Conservation (phyloP, 169 alveolate species). For the Eimeria falciformis region DNA sequence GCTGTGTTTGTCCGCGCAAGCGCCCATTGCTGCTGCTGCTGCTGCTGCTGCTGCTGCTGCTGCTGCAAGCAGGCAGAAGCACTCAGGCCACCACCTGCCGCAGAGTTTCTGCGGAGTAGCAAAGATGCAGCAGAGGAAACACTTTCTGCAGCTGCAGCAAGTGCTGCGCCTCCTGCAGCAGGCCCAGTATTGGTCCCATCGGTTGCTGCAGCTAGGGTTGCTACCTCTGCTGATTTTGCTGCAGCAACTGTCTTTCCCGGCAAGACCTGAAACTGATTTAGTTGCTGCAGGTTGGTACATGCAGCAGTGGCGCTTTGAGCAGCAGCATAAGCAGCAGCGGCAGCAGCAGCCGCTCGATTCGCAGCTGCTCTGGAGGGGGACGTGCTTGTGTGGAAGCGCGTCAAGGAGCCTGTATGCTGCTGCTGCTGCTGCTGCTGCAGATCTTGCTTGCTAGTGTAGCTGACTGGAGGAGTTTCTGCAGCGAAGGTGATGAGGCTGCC, state of each 20-base stretch:
- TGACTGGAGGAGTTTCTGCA: conserved; percentile 29
- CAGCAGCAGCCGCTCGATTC: conserved; percentile 51
- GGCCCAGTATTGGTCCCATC: conserved; percentile 30
- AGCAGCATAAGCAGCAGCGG: conserved; percentile 37
- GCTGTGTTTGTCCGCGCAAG: conserved; percentile 7
- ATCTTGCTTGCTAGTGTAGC: too few relatives aligned
- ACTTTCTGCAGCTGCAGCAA: conserved; percentile 19
- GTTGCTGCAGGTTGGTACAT: conserved; percentile 47
- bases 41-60: conserved; percentile 45
- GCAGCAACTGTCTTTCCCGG: conserved; percentile 26
- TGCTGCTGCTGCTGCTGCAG: background rate
- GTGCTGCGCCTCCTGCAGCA: conserved; percentile 47
- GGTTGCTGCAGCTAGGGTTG: conserved; percentile 49
- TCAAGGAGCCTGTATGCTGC: background rate
- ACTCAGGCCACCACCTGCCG: background rate
- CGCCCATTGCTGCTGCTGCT: conserved; percentile 18
- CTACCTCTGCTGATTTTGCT: conserved; percentile 16
- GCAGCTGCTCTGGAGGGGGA: conserved; percentile 63
- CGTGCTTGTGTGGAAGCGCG: background rate
- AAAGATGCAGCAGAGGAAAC: background rate
- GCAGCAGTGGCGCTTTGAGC: conserved; percentile 57
- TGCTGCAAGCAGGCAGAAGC: background rate
- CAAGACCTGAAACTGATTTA: conserved; percentile 28
- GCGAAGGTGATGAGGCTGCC: conserved; percentile 50
- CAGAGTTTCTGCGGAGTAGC: conserved; percentile 6